phyloP scores from a whole-genome alignment of 2,329 filamentous ascomycete species.

The Phialocephala subalpina region DNA sequence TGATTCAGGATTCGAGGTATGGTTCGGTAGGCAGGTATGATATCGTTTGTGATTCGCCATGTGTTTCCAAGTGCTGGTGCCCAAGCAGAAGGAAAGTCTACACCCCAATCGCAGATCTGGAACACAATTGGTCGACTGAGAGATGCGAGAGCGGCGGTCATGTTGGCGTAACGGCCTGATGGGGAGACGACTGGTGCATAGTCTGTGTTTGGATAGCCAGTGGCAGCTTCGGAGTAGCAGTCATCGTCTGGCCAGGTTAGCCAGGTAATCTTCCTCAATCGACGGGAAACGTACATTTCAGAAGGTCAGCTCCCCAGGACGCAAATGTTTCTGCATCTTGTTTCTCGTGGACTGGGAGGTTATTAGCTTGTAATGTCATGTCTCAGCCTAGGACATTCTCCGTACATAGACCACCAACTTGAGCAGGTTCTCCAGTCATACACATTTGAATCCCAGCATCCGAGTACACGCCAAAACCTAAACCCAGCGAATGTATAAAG shows the following conservation, averaged over 20 bases:
- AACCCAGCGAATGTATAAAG: slow-evolving; percentile 48
- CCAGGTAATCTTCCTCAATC: neutral
- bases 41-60: slow-evolving; percentile 53
- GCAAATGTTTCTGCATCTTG: slow-evolving; percentile 39
- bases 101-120: slow-evolving; percentile 52
- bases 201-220: slow-evolving; percentile 45
- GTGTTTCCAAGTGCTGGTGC: slow-evolving; percentile 48
- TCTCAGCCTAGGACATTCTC: slow-evolving; percentile 7
- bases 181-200: slow-evolving; percentile 47
- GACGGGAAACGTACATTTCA: slow-evolving; percentile 49
- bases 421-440: slow-evolving; percentile 39
- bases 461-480: slow-evolving; percentile 55
- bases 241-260: slow-evolving; percentile 43
- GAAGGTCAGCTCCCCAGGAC: slow-evolving; percentile 45
- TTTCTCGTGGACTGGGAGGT: slow-evolving; percentile 35
- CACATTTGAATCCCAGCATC: slow-evolving; percentile 44
- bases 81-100: slow-evolving; percentile 51
- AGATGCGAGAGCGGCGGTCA: slow-evolving; percentile 44
- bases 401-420: slow-evolving; percentile 40
- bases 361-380: slow-evolving; percentile 12
- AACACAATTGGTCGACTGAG: slow-evolving; percentile 46
- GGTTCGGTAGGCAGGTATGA: slow-evolving; percentile 48
- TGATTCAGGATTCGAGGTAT: slow-evolving; percentile 52
- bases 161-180: slow-evolving; percentile 43
- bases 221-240: slow-evolving; percentile 46